Evolutionary conservation across 202 grass and related monocot species (phyloP).

Genomic region (Schoenoplectus tabernaemontani): DNA sequence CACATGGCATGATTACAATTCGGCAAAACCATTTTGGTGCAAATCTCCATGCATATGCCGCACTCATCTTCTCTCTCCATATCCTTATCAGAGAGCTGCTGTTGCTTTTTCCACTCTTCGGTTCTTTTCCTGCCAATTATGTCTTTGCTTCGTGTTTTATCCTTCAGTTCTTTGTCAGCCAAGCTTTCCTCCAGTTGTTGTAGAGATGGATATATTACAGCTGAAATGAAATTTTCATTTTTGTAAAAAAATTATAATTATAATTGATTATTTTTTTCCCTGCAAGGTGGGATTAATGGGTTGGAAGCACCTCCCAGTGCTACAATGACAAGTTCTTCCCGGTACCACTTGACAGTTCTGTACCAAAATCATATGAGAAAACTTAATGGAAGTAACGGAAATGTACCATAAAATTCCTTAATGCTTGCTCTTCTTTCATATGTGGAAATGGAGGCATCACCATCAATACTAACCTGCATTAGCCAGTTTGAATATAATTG

Average conservation of each 20-base stretch:
- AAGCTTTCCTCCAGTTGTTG: constrained; percentile 89
- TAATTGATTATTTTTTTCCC: no score
- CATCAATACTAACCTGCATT: constrained; percentile 83
- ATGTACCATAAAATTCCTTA: constrained; percentile 82
- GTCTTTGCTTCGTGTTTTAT: constrained; percentile 51
- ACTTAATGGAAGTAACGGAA: background rate
- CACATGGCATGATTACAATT: constrained; percentile 98
- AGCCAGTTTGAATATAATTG: background rate
- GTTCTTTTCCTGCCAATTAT: constrained; percentile 27
- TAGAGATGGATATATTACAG: constrained; percentile 92
- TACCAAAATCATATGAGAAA: constrained; percentile 9
- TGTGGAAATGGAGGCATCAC: constrained; percentile 64
- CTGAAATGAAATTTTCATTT: constrained; percentile 37
- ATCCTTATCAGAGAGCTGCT: constrained; percentile 43
- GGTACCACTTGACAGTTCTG: background rate
- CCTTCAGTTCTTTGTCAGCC: constrained; percentile 54
- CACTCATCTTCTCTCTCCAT: constrained; percentile 89
- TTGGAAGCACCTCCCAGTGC: no score
- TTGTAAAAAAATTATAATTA: background rate
- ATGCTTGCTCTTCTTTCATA: constrained; percentile 90
- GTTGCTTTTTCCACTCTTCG: constrained; percentile 38
- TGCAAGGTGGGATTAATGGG: no score
- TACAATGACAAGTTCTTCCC: background rate
- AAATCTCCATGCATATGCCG: constrained; percentile 91
- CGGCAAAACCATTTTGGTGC: constrained; percentile 98